These are phyloP conservation scores for Gastrolobium bilobum DNA, from an alignment of 306 rosid genomes.

Conservation along the genomic window DNA sequence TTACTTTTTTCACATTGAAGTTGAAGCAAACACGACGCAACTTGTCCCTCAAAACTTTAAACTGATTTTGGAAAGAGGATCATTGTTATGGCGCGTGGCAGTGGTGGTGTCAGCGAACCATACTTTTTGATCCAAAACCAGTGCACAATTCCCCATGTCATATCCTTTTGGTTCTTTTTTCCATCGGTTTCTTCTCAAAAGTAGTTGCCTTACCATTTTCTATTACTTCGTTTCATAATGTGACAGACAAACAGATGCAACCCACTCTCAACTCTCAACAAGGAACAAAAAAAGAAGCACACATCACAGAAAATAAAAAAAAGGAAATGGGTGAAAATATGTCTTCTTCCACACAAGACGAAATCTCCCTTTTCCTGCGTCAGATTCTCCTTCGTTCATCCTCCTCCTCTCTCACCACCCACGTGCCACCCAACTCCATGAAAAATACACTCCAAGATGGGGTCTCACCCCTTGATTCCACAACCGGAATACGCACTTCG, in stretches of 20 bases:
- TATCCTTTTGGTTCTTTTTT: not conserved
- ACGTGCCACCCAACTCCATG: not conserved
- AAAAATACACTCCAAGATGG: constrained; percentile 45
- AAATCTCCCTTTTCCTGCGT: constrained; percentile 72
- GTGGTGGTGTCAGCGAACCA: not conserved
- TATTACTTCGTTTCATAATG: too few relatives aligned
- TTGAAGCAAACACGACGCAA: too few relatives aligned
- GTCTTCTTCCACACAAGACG: constrained; percentile 56
- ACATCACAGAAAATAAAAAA: not conserved
- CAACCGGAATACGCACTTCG: constrained; percentile 19
- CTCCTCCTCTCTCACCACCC: constrained; percentile 12
- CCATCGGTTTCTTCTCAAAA: constrained; percentile 21
- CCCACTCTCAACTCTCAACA: not conserved
- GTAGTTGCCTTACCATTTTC: not conserved
- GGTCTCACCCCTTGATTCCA: constrained; percentile 53
- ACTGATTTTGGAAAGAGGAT: too few relatives aligned
- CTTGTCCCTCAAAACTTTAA: too few relatives aligned
- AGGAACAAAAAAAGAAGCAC: not conserved
- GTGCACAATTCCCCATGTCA: constrained; percentile 44
- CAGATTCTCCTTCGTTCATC: constrained; percentile 72
- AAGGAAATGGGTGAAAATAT: too few relatives aligned
- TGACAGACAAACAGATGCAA: not conserved
- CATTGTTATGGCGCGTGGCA: constrained; percentile 41
- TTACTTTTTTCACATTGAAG: too few relatives aligned
- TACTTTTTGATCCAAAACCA: constrained; percentile 18